Base-by-base conservation (phyloP, 75 land plant species). In the Pseudotsuga menziesii region DNA sequence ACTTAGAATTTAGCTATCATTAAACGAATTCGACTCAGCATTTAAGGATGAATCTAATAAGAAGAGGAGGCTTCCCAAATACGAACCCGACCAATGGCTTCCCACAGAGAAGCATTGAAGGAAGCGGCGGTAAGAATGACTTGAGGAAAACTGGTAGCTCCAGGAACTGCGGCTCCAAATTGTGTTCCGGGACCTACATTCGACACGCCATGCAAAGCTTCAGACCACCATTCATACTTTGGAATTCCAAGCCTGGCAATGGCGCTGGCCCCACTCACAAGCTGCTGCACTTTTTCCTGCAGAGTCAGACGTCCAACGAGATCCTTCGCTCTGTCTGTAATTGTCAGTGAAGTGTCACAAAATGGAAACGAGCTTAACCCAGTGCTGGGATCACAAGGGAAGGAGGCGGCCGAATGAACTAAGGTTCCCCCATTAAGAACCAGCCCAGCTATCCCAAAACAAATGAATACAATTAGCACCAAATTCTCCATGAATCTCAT, bases 61-160 rank as follows among this genome's bases (percentile, higher is more conserved):
- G n/a, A n/a, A n/a, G n/a, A n/a, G n/a, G n/a, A n/a, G n/a, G n/a
- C n/a, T n/a, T n/a, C n/a, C 11, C 54, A 48, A 48, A 48, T 48
- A 41, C 85, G 77, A 58, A 90, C 95, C 85, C 63, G 80, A 35
- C 93, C 96, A 66, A 97, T 95, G 35, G 80, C 86, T 62, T 87
- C 80, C 96, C 95, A 97, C 25, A 97, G 83, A 2, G 98, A 75
- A 4, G 78, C 79, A 78, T 97, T 97, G 91, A 95, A 95, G 25
- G 99, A 93, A 25, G 98, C 96, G 5, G 98, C 96, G 56, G 91
- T 84, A 62, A 86, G 58, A 88, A 97, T 89, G 79, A 93, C 96
- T 77, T 86, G 88, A 25, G 99, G 99, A 82, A 97, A 97, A 83
- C 88, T 95, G 59, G 96, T 93, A 70, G 99, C 96, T 3, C 81